Conservation (phyloP, 2,329 filamentous ascomycete species). For the Hymenoscyphus fructigenus region DNA sequence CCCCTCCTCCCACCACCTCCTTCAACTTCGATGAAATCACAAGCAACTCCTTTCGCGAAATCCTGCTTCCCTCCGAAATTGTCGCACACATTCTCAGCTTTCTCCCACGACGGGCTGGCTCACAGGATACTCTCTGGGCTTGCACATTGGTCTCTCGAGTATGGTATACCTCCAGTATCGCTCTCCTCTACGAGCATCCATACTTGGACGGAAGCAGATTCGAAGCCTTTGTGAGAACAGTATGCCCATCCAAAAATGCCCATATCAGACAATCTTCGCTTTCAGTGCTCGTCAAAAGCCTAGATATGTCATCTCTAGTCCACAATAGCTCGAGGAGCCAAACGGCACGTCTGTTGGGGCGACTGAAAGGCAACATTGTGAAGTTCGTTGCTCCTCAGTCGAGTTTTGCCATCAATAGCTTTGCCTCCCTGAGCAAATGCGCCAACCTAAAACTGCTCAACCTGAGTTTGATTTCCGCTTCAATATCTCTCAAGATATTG, state of each 20-base stretch:
- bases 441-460: constrained; percentile 33
- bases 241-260: constrained; percentile 39
- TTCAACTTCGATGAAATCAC: not conserved
- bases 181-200: constrained; percentile 32
- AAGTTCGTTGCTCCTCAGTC: constrained; percentile 38
- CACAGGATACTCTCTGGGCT: constrained; percentile 32
- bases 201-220: constrained; percentile 35
- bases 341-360: constrained; percentile 35
- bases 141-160: constrained; percentile 34
- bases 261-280: constrained; percentile 35
- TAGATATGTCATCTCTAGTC: constrained; percentile 37
- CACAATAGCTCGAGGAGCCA: constrained; percentile 35
- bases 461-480: constrained; percentile 35
- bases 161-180: constrained; percentile 34
- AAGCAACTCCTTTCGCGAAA: constrained; percentile 20
- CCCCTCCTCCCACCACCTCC: not conserved
- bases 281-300: constrained; percentile 30
- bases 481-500: constrained; percentile 33
- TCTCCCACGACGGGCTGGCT: constrained; percentile 24
- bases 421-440: constrained; percentile 38
- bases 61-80: constrained; percentile 35
- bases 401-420: constrained; percentile 37
- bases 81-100: constrained; percentile 34
- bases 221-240: constrained; percentile 33
- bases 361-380: constrained; percentile 36